Conservation (phyloP, 805 yeast species). For the Metschnikowia colocasiae region DNA sequence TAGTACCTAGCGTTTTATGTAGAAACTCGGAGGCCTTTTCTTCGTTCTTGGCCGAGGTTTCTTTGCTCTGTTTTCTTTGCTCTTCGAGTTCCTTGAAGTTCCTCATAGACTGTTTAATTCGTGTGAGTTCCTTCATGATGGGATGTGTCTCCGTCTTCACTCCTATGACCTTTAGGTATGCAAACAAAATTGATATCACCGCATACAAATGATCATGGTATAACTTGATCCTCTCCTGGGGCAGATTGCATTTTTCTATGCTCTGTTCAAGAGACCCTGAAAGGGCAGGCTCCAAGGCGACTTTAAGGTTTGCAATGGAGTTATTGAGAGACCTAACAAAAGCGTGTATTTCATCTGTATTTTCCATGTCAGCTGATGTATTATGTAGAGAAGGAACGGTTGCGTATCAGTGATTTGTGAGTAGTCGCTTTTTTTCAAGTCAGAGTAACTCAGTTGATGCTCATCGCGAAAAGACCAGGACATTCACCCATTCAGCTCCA, state of each 20-base stretch:
- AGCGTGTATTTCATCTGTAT: slow-evolving; percentile 37
- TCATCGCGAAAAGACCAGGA: slow-evolving; percentile 17
- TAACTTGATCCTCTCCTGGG: slow-evolving; percentile 25
- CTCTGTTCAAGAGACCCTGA: slow-evolving; percentile 40
- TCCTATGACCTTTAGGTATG: slow-evolving; percentile 59
- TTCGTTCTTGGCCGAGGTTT: slow-evolving; percentile 20
- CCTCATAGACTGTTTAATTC: slow-evolving; percentile 67
- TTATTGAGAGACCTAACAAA: slow-evolving; percentile 37
- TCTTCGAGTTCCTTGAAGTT: slow-evolving; percentile 44
- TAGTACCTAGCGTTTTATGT: slow-evolving; percentile 41
- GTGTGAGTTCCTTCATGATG: slow-evolving; percentile 60
- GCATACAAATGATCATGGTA: slow-evolving; percentile 48
- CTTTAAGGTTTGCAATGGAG: slow-evolving; percentile 34
- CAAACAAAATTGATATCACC: slow-evolving; percentile 53
- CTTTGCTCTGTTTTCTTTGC: slow-evolving; percentile 18
- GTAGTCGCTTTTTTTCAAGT: neutral
- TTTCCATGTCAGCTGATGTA: slow-evolving; percentile 39
- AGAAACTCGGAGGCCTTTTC: slow-evolving; percentile 46
- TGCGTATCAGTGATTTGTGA: neutral
- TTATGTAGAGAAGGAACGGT: neutral
- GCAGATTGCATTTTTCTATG: slow-evolving; percentile 20
- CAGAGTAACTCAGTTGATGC: slow-evolving; percentile 6
- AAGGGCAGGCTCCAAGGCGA: slow-evolving; percentile 34
- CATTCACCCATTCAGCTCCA: neutral
- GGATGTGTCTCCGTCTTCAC: slow-evolving; percentile 55